Base-by-base conservation (phyloP, 345 rosid species). In the Salix viminalis region DNA sequence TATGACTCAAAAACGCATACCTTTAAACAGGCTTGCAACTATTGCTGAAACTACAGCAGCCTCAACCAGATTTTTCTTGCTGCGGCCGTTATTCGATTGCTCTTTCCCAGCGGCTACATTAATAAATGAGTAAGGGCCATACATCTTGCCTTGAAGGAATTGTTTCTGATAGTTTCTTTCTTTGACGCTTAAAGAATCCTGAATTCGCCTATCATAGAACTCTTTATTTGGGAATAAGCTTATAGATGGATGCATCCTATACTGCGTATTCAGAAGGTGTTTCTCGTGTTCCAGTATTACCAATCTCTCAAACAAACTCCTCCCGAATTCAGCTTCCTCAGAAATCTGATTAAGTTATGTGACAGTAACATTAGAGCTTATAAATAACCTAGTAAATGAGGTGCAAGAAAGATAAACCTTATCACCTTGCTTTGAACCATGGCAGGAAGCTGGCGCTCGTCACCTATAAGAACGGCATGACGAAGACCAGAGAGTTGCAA, bases 361-460 rank as follows among this genome's bases (percentile, higher is more conserved):
- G 19, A 44, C 26, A 54, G 14, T 1, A 8, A 39, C 21, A 10
- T 61, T 5, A 75, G 23, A 64, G 16, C 7, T 46, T 71, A 41
- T 12, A n/a, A 24, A 28, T 67, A 12, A 37, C 48, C 30, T 39
- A 12, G 21, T 11, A 23, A 19, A 39, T 23, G 1, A 52, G n/a
- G 34, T 12, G 39, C 28, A 41, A 13, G 39, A n/a, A 67, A 19
- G 52, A 74, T 6, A 16, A 67, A 44, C 34, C 21, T 34, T 3
- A 12, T 39, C 39, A 78, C 86, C 69, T 81, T 77, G 87, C 91
- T 89, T 37, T 81, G 41, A 19, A 85, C 82, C 90, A 85, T 83
- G 32, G 91, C 88, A 39, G 91, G 88, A 7, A 89, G 65, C 11
- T 89, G 91, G 24, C 68, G 72, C 62, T 89, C 87, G 28, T 89